Percentiles rank a stretch among this genome's conserved stretches.
phyloP scores from a whole-genome alignment of 352 stramenopile genomes.

The Phytopythium oedochilum region DNA sequence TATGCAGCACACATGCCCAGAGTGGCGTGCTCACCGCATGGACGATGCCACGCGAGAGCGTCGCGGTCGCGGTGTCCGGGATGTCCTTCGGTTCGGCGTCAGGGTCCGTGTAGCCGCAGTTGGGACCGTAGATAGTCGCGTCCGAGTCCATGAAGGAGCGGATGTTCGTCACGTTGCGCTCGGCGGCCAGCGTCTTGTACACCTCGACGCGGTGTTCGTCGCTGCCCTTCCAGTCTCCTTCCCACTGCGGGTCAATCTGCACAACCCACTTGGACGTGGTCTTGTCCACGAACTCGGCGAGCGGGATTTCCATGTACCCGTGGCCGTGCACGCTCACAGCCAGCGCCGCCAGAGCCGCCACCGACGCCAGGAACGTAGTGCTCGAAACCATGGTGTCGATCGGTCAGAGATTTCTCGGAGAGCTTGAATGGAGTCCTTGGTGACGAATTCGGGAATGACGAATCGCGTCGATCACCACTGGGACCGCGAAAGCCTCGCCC shows the following conservation, averaged over 20 bases:
- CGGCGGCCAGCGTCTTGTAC: constrained; percentile 20
- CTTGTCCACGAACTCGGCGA: constrained; percentile 18
- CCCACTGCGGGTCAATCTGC: constrained; percentile 23
- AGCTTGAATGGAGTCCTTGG: neutral
- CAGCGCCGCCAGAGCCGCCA: constrained; percentile 2
- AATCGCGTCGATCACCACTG: neutral
- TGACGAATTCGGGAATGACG: neutral
- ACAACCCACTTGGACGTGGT: constrained; percentile 26
- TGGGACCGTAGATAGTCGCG: constrained; percentile 18
- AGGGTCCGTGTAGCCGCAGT: constrained; percentile 24
- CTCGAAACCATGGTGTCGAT: constrained; percentile 12
- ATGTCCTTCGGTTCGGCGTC: constrained; percentile 22
- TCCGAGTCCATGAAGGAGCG: constrained; percentile 23
- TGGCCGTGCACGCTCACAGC: constrained; percentile 14
- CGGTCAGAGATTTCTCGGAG: neutral
- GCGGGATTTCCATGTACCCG: constrained; percentile 31
- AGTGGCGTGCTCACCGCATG: constrained; percentile 5
- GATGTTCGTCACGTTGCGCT: constrained; percentile 23
- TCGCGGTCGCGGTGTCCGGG: constrained; percentile 18
- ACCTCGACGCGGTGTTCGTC: constrained; percentile 15
- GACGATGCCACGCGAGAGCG: constrained; percentile 27
- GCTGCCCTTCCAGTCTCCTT: constrained; percentile 20
- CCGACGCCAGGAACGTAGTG: constrained; percentile 6
- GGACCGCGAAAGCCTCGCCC: no score
- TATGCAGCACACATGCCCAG: neutral